These are phyloP conservation scores for Myxozyma geophila DNA, from an alignment of 805 yeast genomes.

Conservation along the genomic window DNA sequence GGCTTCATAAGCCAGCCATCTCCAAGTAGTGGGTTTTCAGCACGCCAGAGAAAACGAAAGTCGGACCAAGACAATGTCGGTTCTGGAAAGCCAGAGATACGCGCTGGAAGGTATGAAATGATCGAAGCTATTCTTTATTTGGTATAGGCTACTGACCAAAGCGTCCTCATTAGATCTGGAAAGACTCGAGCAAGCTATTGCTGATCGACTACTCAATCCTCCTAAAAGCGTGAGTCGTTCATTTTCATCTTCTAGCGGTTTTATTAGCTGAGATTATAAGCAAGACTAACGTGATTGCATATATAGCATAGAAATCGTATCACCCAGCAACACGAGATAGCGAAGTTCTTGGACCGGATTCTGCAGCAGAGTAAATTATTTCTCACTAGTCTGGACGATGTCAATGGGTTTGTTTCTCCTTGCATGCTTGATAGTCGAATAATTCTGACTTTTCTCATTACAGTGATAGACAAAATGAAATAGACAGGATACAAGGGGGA, in stretches of 20 bases:
- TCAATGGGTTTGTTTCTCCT: conserved; percentile 16
- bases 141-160: too few relatives aligned
- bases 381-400: conserved; percentile 25
- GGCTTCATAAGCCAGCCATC: not conserved
- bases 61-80: conserved; percentile 19
- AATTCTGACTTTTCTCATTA: not conserved
- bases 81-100: conserved; percentile 37
- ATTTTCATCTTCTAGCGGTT: conserved; percentile 28
- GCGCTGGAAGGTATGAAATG: conserved; percentile 38
- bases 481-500: conserved; percentile 35
- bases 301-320: conserved; percentile 27
- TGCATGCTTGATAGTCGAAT: not conserved
- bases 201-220: conserved; percentile 55
- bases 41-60: not conserved
- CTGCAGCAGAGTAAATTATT: conserved; percentile 43
- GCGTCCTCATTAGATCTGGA: conserved; percentile 57
- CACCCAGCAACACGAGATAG: conserved; percentile 63
- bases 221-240: conserved; percentile 26
- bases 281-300: conserved; percentile 49
- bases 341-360: conserved; percentile 55
- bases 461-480: conserved; percentile 32
- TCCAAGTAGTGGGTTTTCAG: not conserved
- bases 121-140: not conserved
- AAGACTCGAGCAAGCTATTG: conserved; percentile 66
- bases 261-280: not conserved